These are phyloP conservation scores for carrot (Daucus carota) DNA, from an alignment of 129 eudicot species.

Conservation along the genomic window DNA sequence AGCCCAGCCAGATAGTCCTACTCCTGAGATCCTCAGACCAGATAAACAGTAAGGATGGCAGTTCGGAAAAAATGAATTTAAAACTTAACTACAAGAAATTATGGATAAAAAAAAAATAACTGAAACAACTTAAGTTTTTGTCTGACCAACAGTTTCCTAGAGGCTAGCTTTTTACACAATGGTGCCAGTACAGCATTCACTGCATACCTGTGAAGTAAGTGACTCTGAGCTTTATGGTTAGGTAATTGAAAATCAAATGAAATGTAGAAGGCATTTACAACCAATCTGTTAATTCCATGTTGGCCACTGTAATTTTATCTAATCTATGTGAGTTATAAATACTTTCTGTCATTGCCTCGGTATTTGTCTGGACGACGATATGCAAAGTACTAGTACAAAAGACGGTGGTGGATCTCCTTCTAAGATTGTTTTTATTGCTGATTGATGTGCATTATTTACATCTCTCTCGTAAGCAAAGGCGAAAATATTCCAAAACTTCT, in stretches of 20 bases:
- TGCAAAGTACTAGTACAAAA: conserved; percentile 72
- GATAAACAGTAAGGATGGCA: conserved; percentile 26
- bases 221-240: conserved; percentile 10
- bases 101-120: conserved; percentile 8
- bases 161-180: conserved; percentile 50
- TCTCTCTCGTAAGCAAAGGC: conserved; percentile 54
- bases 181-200: conserved; percentile 56
- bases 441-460: conserved; percentile 79
- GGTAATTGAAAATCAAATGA: not conserved
- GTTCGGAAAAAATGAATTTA: conserved; percentile 1
- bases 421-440: conserved; percentile 75
- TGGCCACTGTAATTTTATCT: conserved; percentile 26
- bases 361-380: conserved; percentile 48
- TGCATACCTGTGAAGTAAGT: conserved; percentile 48
- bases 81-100: conserved; percentile 5
- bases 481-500: conserved; percentile 1
- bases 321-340: conserved; percentile 22
- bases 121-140: conserved; percentile 71
- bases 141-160: conserved; percentile 71
- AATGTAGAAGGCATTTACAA: conserved; percentile 38
- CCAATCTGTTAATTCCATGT: conserved; percentile 80
- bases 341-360: conserved; percentile 21
- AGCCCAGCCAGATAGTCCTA: conserved; percentile 67
- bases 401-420: conserved; percentile 95
- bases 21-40: conserved; percentile 75